Base-by-base conservation (phyloP, 106 monocot genomes). In the Dioscorea dumetorum region DNA sequence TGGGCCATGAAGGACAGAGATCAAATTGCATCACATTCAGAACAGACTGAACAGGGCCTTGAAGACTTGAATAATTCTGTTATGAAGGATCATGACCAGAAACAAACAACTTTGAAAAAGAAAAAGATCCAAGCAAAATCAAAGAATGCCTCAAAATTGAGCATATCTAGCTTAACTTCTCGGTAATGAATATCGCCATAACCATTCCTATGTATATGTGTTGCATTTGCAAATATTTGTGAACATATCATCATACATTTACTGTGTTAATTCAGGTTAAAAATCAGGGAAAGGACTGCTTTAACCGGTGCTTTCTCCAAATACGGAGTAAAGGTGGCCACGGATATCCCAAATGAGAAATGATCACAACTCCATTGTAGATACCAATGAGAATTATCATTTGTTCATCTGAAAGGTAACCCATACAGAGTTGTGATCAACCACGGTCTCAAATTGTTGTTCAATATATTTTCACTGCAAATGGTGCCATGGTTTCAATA, bases 251-350 rank as follows among this genome's bases (percentile, higher is more conserved):
- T 67, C 24, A 20, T 41, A 10, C 48, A 10, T 69, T 2, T 72
- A 49, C 13, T 54, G 20, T 74, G 67, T 31, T 53, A 5, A 63
- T 83, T 68, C 88, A 93, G 93, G 79, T 81, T 93, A 66, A 93
- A 88, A 78, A 50, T 74, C 17, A 93, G 82, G 73, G 93, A 93
- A 54, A 93, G 88, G 66, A 62, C 62, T 72, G 74, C 86, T 32
- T 53, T 93, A 34, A 81, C 72, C 5, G 86, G 77, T 31, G 88
- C 79, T 61, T 88, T 93, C 60, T 81, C 88, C 63, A 93, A 88
- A 72, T 93, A 93, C 67, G 70, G 85, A 41, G 67, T 57, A 65
- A 82, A 82, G 59, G 54, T 71, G 67, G 77, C 48, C 51, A 31
- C 64, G 31, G 54, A 58, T 77, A 53, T 62, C 41, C 21, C 73